Percentiles rank a stretch among this genome's conserved stretches.
Evolutionary conservation across 1,284 basidiomycete species (phyloP).

Genomic region (Cryptococcus wingfieldii): DNA sequence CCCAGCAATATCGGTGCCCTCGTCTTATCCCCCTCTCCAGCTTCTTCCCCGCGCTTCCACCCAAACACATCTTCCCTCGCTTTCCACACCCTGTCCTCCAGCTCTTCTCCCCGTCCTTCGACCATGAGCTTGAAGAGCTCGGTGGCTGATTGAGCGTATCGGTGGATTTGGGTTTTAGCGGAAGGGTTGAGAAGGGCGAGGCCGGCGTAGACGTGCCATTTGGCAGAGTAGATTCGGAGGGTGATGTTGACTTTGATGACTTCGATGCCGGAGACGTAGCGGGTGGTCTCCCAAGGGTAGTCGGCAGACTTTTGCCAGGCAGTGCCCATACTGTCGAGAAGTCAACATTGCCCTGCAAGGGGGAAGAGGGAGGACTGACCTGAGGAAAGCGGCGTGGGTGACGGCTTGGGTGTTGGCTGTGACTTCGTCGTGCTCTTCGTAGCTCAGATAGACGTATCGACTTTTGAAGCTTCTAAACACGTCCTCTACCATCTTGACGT

Average conservation of each 20-base stretch:
- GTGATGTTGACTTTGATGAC: constrained; percentile 98
- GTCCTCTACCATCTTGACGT: constrained; percentile 73
- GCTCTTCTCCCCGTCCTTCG: constrained; percentile 62
- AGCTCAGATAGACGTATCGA: constrained; percentile 85
- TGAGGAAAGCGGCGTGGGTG: constrained; percentile 94
- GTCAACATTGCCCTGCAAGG: not conserved
- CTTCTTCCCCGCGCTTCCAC: constrained; percentile 38
- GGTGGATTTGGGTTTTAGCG: constrained; percentile 83
- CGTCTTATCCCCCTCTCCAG: constrained; percentile 2
- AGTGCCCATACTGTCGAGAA: constrained; percentile 77
- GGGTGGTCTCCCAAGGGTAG: constrained; percentile 91
- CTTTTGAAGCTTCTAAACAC: constrained; percentile 78
- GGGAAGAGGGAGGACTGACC: constrained; percentile 53
- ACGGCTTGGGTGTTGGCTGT: constrained; percentile 98
- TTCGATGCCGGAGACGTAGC: constrained; percentile 97
- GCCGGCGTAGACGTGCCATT: constrained; percentile 99
- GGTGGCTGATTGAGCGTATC: constrained; percentile 78
- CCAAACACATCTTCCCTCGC: constrained; percentile 78
- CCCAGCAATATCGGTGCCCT: constrained; percentile 71
- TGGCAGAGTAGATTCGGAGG: constrained; percentile 91
- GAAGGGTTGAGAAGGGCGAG: constrained; percentile 93
- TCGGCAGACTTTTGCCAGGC: constrained; percentile 75
- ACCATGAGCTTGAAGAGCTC: constrained; percentile 97
- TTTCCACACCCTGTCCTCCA: constrained; percentile 69
- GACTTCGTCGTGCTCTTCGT: constrained; percentile 92